phyloP scores from a whole-genome alignment of 345 rosid species.

The Alliaria petiolata region DNA sequence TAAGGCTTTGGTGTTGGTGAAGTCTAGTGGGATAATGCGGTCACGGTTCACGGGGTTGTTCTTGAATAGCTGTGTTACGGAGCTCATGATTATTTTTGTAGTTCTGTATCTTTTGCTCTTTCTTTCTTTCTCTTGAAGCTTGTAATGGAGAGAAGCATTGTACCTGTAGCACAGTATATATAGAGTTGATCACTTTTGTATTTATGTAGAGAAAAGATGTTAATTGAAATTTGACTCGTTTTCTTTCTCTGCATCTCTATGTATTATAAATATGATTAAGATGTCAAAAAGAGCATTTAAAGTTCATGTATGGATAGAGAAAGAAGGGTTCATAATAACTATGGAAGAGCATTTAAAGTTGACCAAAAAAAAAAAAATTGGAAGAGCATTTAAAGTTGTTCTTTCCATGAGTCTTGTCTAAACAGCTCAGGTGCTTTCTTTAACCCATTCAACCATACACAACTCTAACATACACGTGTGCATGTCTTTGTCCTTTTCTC shows the following conservation, averaged over 20 bases:
- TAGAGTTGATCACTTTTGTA: neutral
- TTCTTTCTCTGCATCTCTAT: neutral
- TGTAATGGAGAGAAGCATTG: conserved; percentile 13
- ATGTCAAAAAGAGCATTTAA: neutral
- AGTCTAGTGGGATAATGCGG: conserved; percentile 32
- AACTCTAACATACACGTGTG: conserved; percentile 34
- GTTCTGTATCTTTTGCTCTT: neutral
- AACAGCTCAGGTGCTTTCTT: conserved; percentile 35
- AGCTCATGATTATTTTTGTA: neutral
- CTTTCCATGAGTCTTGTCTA: conserved; percentile 37
- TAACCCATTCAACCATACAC: conserved; percentile 34
- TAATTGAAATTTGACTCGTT: neutral
- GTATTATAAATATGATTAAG: neutral
- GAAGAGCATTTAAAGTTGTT: conserved; percentile 26
- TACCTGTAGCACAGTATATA: conserved; percentile 2
- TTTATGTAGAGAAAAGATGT: neutral
- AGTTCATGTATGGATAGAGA: neutral
- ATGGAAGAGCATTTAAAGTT: conserved; percentile 20
- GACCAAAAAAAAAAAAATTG: no score
- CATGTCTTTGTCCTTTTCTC: conserved; percentile 11
- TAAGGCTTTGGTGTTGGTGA: conserved; percentile 24
- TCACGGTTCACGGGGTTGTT: conserved; percentile 31
- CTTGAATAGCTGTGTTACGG: conserved; percentile 29
- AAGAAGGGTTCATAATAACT: neutral
- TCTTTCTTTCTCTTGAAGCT: neutral